Evolutionary conservation across 2,329 filamentous ascomycete species (phyloP), one percentile per base, ranked within the genome.

Genomic region (Fusarium nelsonii): DNA sequence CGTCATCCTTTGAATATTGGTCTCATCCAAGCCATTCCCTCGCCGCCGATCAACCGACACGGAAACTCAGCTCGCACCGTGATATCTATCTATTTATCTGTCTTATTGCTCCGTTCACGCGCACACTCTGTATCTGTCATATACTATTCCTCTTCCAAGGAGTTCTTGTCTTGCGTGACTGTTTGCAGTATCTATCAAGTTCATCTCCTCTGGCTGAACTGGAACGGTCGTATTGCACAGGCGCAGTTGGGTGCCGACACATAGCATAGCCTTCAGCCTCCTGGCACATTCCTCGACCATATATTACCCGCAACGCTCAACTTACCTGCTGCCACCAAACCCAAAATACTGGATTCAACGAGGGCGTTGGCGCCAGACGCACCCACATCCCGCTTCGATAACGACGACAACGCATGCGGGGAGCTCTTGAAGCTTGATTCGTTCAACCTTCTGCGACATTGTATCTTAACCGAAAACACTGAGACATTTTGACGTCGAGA

Each of bases 401-500:
- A 34, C 54, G 36, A 58, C 69, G 44, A 44, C 53, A 65, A 70
- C 69, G 68, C 63, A 68, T 62, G 68, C 73, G 60, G 69, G 67
- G 48, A 51, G 37, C 50, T 23, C 59, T 60, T 59, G 56, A 49
- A 52, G 45, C 43, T 58, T 69, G 58, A 68, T 58, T 60, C 59
- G 58, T 36, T 43, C 59, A 60, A 68, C 55, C 55, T 49, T 56
- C 64, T 68, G 70, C 68, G 39, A 65, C 39, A 65, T 53, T 59
- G 70, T 71, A 72, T 61, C 60, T 59, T 69, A 65, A 54, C 57
- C 59, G 63, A 37, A 60, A 48, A 54, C 33, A 55, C 65, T 67
- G 62, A 75, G 65, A 73, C 70, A 74, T 64, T 53, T 64, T 73
- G 71, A 74, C 71, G 65, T 71, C 69, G 68, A 66, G 37, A 41